Conservation (phyloP, 805 yeast genomes). For the Lachancea quebecensis region DNA sequence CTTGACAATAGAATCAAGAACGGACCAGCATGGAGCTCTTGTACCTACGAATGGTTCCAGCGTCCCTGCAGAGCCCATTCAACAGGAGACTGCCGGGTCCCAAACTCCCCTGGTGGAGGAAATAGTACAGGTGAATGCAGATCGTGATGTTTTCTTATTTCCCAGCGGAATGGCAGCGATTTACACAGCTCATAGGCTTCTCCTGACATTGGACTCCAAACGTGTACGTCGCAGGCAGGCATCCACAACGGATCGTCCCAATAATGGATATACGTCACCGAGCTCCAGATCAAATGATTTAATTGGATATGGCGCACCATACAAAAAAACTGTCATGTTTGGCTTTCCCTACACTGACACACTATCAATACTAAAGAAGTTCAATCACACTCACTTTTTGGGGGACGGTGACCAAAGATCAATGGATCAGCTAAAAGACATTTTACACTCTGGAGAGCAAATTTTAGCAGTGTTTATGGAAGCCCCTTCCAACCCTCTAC, state of each 20-base stretch:
- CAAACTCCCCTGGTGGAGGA: conserved; percentile 2
- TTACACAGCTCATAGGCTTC: conserved; percentile 66
- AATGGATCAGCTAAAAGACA: conserved; percentile 49
- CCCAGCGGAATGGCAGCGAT: conserved; percentile 94
- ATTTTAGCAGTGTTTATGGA: conserved; percentile 83
- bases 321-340: conserved; percentile 73
- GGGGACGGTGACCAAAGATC: conserved; percentile 77
- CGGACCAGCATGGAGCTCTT: not conserved
- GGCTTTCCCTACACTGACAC: conserved; percentile 98
- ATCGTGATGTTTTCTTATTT: conserved; percentile 70
- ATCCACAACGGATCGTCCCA: conserved; percentile 19
- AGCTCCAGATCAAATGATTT: conserved; percentile 4
- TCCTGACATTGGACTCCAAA: conserved; percentile 34
- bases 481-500: conserved; percentile 90
- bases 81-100: conserved; percentile 6
- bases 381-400: conserved; percentile 85
- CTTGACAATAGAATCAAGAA: not conserved
- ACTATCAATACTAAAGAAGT: conserved; percentile 72
- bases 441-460: conserved; percentile 55
- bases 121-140: conserved; percentile 23
- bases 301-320: conserved; percentile 27
- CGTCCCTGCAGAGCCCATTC: conserved; percentile 28
- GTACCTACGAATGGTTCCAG: conserved; percentile 11
- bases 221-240: conserved; percentile 22
- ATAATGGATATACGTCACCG: conserved; percentile 6